Evolutionary conservation across 345 rosid species (phyloP).

Genomic region (Triadica sebifera): DNA sequence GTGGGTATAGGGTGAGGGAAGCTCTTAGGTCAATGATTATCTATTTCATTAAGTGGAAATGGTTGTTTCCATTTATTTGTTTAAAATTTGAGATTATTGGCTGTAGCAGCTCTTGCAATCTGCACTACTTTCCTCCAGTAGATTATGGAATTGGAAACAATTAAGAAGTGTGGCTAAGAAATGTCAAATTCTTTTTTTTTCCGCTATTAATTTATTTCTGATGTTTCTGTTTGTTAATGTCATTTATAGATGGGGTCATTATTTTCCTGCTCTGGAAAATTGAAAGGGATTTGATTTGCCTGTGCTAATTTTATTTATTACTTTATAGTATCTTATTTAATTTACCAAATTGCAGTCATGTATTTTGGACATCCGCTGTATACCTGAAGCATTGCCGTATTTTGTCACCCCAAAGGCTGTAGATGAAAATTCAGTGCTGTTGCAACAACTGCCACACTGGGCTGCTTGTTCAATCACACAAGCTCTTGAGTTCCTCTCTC

Average conservation of each 20-base stretch:
- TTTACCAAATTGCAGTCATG: constrained; percentile 51
- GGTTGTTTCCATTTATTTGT: background rate
- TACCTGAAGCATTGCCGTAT: constrained; percentile 96
- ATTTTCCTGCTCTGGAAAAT: too few relatives aligned
- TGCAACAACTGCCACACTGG: constrained; percentile 99
- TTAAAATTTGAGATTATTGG: background rate
- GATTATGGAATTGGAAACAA: background rate
- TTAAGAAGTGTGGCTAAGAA: too few relatives aligned
- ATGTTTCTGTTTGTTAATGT: too few relatives aligned
- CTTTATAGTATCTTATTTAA: background rate
- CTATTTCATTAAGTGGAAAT: background rate
- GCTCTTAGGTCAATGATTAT: too few relatives aligned
- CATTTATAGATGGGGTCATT: too few relatives aligned
- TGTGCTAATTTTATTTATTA: background rate
- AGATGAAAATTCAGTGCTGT: constrained; percentile 84
- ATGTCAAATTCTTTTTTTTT: too few relatives aligned
- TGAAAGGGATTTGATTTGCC: too few relatives aligned
- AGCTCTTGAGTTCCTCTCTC: constrained; percentile 95
- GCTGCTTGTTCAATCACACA: constrained; percentile 96
- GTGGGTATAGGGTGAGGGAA: background rate
- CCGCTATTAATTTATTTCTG: too few relatives aligned
- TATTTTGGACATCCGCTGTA: constrained; percentile 70
- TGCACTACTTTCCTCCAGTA: background rate
- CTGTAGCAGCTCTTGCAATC: background rate
- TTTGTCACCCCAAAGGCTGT: constrained; percentile 94